phyloP scores from a whole-genome alignment of 306 rosid genomes.

The Alnus glutinosa region DNA sequence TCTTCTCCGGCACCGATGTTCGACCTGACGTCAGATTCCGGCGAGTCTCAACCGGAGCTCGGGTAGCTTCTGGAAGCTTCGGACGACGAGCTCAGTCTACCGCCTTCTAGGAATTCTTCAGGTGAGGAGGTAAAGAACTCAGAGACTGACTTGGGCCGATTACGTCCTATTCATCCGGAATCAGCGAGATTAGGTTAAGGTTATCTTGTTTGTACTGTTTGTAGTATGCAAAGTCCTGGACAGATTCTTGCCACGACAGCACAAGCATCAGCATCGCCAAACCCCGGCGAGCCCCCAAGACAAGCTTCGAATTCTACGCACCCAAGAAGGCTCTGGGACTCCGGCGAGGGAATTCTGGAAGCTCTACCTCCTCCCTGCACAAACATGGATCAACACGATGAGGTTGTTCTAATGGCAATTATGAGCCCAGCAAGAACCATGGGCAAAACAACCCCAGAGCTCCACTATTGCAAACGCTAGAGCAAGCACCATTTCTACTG shows the following conservation, averaged over 20 bases:
- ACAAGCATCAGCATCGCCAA: slow-evolving; percentile 63
- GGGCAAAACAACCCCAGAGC: slow-evolving; percentile 74
- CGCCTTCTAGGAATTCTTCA: too few species aligned
- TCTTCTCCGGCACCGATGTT: too few species aligned
- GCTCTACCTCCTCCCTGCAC: slow-evolving; percentile 27
- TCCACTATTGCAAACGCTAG: slow-evolving; percentile 63
- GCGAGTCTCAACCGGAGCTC: too few species aligned
- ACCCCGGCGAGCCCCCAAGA: slow-evolving; percentile 78
- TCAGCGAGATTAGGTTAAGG: too few species aligned
- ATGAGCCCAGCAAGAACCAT: slow-evolving; percentile 77
- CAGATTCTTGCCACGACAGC: slow-evolving; percentile 70
- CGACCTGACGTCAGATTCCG: too few species aligned
- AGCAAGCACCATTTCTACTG: slow-evolving; percentile 71
- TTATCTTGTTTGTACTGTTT: too few species aligned
- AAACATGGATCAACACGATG: slow-evolving; percentile 36
- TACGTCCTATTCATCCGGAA: too few species aligned
- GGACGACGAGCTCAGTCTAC: too few species aligned
- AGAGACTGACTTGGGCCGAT: too few species aligned
- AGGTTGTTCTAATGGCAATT: slow-evolving; percentile 68
- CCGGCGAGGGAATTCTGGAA: slow-evolving; percentile 48
- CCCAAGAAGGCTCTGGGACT: slow-evolving; percentile 83
- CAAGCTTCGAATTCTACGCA: slow-evolving; percentile 70
- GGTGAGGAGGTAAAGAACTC: too few species aligned
- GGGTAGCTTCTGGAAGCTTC: too few species aligned
- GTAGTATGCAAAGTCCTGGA: slow-evolving; percentile 64